These are phyloP conservation scores for Russula vinacea DNA, from an alignment of 768 basidiomycete genomes.

Conservation along the genomic window DNA sequence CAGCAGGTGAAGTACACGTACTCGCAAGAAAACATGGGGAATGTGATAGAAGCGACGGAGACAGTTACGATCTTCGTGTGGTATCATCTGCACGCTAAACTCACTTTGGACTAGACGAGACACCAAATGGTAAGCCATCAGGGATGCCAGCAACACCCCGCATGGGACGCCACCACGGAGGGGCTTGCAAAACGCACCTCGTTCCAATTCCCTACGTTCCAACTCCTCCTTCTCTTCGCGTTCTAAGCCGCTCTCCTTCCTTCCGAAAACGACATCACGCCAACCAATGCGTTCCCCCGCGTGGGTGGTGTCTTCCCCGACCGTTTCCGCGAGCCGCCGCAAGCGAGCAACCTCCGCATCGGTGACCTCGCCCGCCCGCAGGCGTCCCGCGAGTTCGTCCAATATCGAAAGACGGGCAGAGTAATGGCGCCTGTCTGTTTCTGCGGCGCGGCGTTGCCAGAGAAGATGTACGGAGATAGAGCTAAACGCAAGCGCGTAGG, in stretches of 20 bases:
- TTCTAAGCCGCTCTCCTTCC: slow-evolving; percentile 23
- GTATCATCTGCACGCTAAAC: slow-evolving; percentile 2
- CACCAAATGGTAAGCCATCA: not conserved
- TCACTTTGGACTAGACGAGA: slow-evolving; percentile 18
- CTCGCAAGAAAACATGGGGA: not conserved
- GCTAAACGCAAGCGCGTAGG: slow-evolving; percentile 63
- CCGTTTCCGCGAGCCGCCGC: slow-evolving; percentile 48
- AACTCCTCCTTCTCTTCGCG: slow-evolving; percentile 24
- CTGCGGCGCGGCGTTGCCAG: slow-evolving; percentile 46
- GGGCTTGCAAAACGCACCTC: slow-evolving; percentile 10
- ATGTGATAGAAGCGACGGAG: not conserved
- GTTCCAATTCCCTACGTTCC: slow-evolving; percentile 22
- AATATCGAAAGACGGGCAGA: slow-evolving; percentile 62
- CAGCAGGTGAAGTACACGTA: not conserved
- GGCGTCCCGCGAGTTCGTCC: slow-evolving; percentile 52
- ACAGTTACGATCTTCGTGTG: slow-evolving; percentile 12
- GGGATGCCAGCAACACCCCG: too few relatives aligned
- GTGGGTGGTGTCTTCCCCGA: slow-evolving; percentile 25
- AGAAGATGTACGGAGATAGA: slow-evolving; percentile 68
- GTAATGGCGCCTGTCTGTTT: slow-evolving; percentile 53
- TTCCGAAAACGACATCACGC: slow-evolving; percentile 24
- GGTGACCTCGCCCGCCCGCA: slow-evolving; percentile 48
- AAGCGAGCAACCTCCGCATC: slow-evolving; percentile 53
- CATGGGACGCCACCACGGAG: too few relatives aligned
- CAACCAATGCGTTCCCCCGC: slow-evolving; percentile 22